Conservation (phyloP, 83 land plant species). For the Picea abies region DNA sequence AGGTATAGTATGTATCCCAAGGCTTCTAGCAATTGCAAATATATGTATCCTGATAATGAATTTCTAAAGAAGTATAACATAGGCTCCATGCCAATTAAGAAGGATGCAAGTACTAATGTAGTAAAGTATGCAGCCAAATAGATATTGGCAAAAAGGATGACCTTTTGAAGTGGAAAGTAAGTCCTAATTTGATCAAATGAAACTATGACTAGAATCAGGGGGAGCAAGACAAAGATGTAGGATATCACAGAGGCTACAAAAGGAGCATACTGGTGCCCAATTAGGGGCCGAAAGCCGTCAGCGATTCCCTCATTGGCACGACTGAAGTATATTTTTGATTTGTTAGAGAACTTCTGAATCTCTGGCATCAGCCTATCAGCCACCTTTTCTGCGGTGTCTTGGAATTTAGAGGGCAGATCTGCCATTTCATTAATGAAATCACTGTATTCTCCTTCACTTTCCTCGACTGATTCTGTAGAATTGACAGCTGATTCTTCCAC, state of each 20-base stretch:
- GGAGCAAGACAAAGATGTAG: conserved; percentile 58
- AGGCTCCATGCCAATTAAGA: conserved; percentile 77
- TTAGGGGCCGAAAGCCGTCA: conserved; percentile 54
- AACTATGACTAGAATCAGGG: conserved; percentile 66
- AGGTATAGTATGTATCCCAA: conserved; percentile 77
- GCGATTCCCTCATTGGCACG: conserved; percentile 66
- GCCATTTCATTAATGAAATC: conserved; percentile 16
- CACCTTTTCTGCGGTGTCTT: conserved; percentile 59
- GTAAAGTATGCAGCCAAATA: conserved; percentile 85
- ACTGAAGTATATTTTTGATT: conserved; percentile 61
- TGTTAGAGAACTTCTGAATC: conserved; percentile 64
- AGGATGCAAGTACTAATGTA: conserved; percentile 52
- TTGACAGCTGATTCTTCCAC: conserved; percentile 11
- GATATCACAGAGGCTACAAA: conserved; percentile 57
- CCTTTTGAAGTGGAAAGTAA: conserved; percentile 63
- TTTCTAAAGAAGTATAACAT: conserved; percentile 64
- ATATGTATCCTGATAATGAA: conserved; percentile 64
- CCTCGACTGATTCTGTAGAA: conserved; percentile 2
- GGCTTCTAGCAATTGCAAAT: conserved; percentile 71
- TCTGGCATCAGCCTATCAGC: conserved; percentile 63
- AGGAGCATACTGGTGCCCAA: conserved; percentile 76
- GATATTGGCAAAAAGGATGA: conserved; percentile 65
- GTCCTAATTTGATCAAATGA: conserved; percentile 56
- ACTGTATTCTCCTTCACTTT: conserved; percentile 6
- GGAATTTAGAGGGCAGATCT: conserved; percentile 63